Base-by-base conservation (phyloP, 192 early-diverging fungal species). In the Haplosporangium gracile region DNA sequence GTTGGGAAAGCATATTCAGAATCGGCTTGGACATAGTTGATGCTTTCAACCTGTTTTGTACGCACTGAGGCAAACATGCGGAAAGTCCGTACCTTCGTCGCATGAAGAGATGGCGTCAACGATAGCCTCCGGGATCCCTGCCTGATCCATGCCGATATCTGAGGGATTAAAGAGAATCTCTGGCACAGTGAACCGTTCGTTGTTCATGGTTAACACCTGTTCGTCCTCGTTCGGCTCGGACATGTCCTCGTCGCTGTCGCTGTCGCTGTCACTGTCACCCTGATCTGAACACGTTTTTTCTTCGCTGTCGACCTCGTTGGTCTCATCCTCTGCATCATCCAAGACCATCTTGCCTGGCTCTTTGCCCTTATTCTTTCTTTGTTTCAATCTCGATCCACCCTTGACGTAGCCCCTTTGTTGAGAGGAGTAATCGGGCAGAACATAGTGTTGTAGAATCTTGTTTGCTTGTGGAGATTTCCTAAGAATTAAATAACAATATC, bases 181-280 rank as follows among this genome's bases (percentile, higher is more conserved):
- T n/a, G 95, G 94, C 13, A 96, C 91, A 72, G 92, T 94, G 79
- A 96, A 94, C 5, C 95, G 90, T 76, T 96, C 95, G 78, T 95
- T 95, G 76, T 93, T 93, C 92, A 95, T 92, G 13, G 81, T 74
- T 49, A 95, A 84, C 24, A 94, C 83, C 70, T 95, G 93, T 40
- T 92, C 90, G 0, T 91, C 88, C 3, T 78, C 75, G 68, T 77
- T 42, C 18, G 53, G 72, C 42, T 68, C 69, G 18, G 34, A 34
- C 72, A 74, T 79, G n/a, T 76, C 73, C 32, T 65, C 47, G 38
- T 73, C 82, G 20, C 70, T 79, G 15, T 85, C 75, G 53, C 24
- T 40, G 72, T 73, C 82, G 20, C 70, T 79, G 15, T 85, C 75
- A 43, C 24, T 40, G 72, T 76, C 57, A 70, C 77, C 47, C 22